Base-by-base conservation (phyloP, 1,284 basidiomycete genomes). In the Rhizoctonia solani region DNA sequence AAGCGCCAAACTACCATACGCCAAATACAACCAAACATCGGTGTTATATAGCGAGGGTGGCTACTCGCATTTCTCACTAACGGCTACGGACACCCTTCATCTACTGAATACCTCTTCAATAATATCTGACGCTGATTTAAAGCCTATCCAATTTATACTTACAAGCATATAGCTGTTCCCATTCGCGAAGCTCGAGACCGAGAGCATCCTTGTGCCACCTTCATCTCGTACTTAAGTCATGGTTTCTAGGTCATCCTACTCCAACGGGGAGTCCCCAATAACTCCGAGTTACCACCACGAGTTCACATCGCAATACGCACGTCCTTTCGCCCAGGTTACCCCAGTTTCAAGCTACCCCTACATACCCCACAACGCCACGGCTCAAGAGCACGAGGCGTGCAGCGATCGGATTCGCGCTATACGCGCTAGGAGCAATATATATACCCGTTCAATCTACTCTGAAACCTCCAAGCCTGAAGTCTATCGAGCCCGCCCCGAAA, bases 351-450 rank as follows among this genome's bases (percentile, higher is more conserved):
- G 59, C 23, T 65, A 65, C 32, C 59, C 59, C 23, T 65, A 65
- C 25, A 13, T 65, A 34, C 59, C 59, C 23, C 59, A 65, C 49
- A 65, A 65, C 19, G 34, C 59, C 1, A 65, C 59, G 2, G 37
- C 19, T 23, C 19, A 14, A 11, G 59, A 65, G 21, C 47, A 41
- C 16, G 59, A 65, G 34, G 47, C 59, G 50, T 65, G 59, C 34
- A 44, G 25, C 25, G 34, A 44, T 19, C 47, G 59, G n/a, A 65
- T 65, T n/a, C 47, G 49, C 16, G 6, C 47, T 1, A 49, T 65
- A 1, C n/a, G 34, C 16, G 16, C 8, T 39, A 39, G 37, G n/a
- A 9, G 19, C 9, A 21, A 9, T 9, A 11, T 19, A 21, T 46
- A 46, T 46, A 5, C 44, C 44, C 16, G 37, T 16, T 39, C n/a